Evolutionary conservation across 1,284 basidiomycete genomes (phyloP).

Genomic region (Athelia psychrophila): DNA sequence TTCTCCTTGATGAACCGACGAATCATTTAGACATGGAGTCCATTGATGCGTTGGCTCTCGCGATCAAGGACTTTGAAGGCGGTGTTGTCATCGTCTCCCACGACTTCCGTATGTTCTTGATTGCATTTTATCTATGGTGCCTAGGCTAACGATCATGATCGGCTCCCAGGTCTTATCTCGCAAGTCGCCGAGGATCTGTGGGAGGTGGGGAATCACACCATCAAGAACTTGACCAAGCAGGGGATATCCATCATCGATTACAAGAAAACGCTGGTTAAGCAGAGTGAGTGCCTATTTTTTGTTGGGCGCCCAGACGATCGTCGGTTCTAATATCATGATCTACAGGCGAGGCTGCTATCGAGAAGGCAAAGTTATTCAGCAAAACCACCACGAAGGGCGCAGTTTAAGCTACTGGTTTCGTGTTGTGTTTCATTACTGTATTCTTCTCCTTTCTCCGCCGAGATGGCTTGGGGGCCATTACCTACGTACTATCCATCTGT

Average conservation of each 20-base stretch:
- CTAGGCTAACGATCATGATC: slow-evolving; percentile 1
- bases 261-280: slow-evolving; percentile 76
- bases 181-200: slow-evolving; percentile 97
- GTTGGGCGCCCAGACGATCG: slow-evolving; percentile 15
- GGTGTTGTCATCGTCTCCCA: slow-evolving; percentile 98
- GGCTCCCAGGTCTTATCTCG: slow-evolving; percentile 72
- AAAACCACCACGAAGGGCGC: slow-evolving; percentile 69
- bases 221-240: slow-evolving; percentile 87
- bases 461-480: too few species aligned
- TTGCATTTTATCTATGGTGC: slow-evolving; percentile 6
- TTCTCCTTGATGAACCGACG: slow-evolving; percentile 88
- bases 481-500: too few species aligned
- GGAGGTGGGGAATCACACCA: slow-evolving; percentile 96
- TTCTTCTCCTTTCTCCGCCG: too few species aligned
- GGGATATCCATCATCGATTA: slow-evolving; percentile 91
- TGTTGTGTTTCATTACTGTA: neutral
- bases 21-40: slow-evolving; percentile 95
- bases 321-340: slow-evolving; percentile 7
- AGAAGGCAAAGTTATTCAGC: slow-evolving; percentile 91
- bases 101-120: slow-evolving; percentile 82
- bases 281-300: slow-evolving; percentile 45
- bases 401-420: slow-evolving; percentile 32
- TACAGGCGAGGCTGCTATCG: slow-evolving; percentile 71
- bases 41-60: slow-evolving; percentile 91
- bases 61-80: slow-evolving; percentile 97